Evolutionary conservation across 2,329 filamentous ascomycete species (phyloP).

Genomic region (Fusarium sp.): DNA sequence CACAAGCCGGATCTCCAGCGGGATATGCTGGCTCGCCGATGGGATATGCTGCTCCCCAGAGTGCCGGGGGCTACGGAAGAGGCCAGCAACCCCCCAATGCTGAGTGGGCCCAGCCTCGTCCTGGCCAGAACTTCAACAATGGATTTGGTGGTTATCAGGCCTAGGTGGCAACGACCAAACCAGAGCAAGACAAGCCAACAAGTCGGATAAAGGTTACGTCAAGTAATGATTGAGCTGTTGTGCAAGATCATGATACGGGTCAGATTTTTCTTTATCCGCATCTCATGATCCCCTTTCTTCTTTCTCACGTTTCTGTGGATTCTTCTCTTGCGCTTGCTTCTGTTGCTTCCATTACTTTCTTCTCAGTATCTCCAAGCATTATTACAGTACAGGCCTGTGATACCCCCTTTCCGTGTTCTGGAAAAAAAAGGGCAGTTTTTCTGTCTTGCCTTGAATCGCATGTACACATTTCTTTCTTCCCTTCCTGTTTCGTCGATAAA

Average conservation of each 20-base stretch:
- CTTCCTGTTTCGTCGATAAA: conserved; percentile 44
- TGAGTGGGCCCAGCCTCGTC: conserved; percentile 65
- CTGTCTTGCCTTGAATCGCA: conserved; percentile 46
- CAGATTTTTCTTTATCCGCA: conserved; percentile 32
- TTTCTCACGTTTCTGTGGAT: conserved; percentile 39
- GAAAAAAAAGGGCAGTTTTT: conserved; percentile 34
- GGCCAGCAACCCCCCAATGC: conserved; percentile 70
- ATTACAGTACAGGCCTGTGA: conserved; percentile 38
- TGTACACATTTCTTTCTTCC: conserved; percentile 45
- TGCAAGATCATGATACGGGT: conserved; percentile 37
- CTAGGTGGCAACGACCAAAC: conserved; percentile 51
- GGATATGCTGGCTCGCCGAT: conserved; percentile 75
- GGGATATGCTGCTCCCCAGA: conserved; percentile 77
- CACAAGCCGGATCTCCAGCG: conserved; percentile 70
- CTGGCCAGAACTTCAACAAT: conserved; percentile 68
- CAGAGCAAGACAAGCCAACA: conserved; percentile 39
- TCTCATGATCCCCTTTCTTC: conserved; percentile 42
- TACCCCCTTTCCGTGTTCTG: conserved; percentile 31
- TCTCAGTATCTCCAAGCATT: conserved; percentile 36
- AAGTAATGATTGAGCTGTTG: conserved; percentile 33
- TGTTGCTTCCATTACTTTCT: conserved; percentile 41
- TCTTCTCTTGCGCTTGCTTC: conserved; percentile 38
- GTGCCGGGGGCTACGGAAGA: conserved; percentile 86
- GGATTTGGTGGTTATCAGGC: conserved; percentile 73
- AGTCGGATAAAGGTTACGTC: conserved; percentile 36